Percentiles rank a stretch among this genome's conserved stretches.
Conservation (phyloP, 345 rosid genomes). For the Raphanus raphanistrum region DNA sequence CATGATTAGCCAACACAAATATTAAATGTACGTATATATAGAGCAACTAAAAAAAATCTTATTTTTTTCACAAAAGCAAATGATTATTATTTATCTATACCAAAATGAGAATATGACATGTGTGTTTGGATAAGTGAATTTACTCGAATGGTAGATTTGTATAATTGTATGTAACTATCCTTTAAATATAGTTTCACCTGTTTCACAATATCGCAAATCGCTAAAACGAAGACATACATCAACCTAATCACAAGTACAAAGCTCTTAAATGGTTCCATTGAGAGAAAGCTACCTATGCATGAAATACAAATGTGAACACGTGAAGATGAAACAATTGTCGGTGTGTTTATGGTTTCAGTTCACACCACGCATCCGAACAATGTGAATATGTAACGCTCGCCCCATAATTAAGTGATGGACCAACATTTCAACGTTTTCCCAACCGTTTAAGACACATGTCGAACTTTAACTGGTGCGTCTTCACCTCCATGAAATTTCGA, state of each 20-base stretch:
- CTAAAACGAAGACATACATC: not conserved
- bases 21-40: not conserved
- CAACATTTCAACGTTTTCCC: conserved; percentile 15
- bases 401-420: conserved; percentile 14
- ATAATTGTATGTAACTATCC: not conserved
- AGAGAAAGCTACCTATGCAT: not conserved
- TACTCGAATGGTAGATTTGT: not conserved
- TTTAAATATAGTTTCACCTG: not conserved
- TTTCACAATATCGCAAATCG: not conserved
- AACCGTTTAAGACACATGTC: conserved; percentile 10
- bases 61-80: too few relatives aligned
- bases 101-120: not conserved
- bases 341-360: not conserved
- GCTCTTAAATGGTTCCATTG: not conserved
- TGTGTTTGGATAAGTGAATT: not conserved
- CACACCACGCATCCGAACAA: not conserved
- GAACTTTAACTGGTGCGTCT: not conserved
- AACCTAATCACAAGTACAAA: not conserved
- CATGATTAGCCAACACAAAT: not conserved
- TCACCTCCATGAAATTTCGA: not conserved
- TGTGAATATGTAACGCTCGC: not conserved
- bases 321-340: not conserved
- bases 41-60: not conserved
- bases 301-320: not conserved
- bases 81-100: not conserved